Evolutionary conservation across 805 yeast genomes (phyloP).

Genomic region (Clavispora phyllophila): DNA sequence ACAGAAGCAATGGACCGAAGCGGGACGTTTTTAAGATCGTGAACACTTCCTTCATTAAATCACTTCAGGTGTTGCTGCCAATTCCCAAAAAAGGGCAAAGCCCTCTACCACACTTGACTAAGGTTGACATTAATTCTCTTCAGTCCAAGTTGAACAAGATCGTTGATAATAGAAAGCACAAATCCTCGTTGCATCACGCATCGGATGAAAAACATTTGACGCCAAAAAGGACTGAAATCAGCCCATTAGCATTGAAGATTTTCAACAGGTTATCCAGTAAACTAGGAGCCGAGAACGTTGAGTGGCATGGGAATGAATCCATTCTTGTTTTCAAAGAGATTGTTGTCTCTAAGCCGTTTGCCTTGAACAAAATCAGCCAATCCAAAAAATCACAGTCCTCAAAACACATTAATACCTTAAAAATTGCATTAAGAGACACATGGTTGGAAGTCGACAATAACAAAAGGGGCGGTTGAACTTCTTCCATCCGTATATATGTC

Average conservation of each 20-base stretch:
- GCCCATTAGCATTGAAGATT: conserved; percentile 20
- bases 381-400: conserved; percentile 17
- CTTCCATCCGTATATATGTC: neutral
- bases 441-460: conserved; percentile 25
- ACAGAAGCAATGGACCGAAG: conserved; percentile 7
- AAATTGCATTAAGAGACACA: conserved; percentile 20
- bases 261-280: conserved; percentile 42
- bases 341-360: conserved; percentile 34
- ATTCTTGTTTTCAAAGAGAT: conserved; percentile 37
- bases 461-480: conserved; percentile 22
- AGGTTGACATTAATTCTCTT: conserved; percentile 6
- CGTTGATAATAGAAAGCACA: neutral
- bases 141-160: conserved; percentile 6
- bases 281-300: conserved; percentile 30
- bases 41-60: conserved; percentile 54
- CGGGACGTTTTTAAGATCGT: conserved; percentile 42
- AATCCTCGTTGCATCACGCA: neutral
- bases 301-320: conserved; percentile 36
- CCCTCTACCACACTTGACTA: conserved; percentile 11
- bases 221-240: conserved; percentile 4
- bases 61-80: conserved; percentile 36
- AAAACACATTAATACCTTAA: conserved; percentile 18
- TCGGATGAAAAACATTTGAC: neutral
- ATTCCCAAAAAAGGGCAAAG: conserved; percentile 27
- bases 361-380: conserved; percentile 25